phyloP scores from a whole-genome alignment of 139 green algal species.

The Yamagishiella unicocca region DNA sequence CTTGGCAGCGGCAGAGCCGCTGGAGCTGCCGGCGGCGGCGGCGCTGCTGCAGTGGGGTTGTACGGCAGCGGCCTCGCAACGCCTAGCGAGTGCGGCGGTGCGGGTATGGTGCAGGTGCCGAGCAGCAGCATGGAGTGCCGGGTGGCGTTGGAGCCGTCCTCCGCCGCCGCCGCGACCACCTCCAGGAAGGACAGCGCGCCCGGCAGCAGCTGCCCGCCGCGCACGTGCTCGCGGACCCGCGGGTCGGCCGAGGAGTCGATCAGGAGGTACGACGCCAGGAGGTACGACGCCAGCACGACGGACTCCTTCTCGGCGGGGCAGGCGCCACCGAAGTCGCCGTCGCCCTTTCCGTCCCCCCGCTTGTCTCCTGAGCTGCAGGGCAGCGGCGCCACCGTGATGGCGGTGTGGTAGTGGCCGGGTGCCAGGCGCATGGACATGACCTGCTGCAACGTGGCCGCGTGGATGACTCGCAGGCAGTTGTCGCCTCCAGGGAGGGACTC shows the following conservation, averaged over 20 bases:
- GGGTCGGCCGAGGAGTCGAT: background rate
- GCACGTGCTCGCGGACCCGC: background rate
- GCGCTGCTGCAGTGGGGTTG: background rate
- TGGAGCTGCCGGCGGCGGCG: background rate
- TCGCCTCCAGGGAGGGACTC: slow-evolving; percentile 19
- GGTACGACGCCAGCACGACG: slow-evolving; percentile 47
- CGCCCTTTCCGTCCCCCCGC: background rate
- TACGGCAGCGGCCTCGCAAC: background rate
- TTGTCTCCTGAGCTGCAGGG: slow-evolving; percentile 12
- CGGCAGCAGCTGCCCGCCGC: background rate
- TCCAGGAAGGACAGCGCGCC: slow-evolving; percentile 52
- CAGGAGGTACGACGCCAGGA: no score
- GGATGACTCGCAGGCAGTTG: slow-evolving; percentile 47
- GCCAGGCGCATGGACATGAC: slow-evolving; percentile 30
- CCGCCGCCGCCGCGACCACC: background rate
- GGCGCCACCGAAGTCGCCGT: background rate
- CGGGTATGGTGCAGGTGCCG: background rate
- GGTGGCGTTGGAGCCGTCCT: background rate
- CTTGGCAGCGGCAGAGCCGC: background rate
- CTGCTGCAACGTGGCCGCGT: slow-evolving; percentile 47
- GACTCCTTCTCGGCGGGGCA: slow-evolving; percentile 28
- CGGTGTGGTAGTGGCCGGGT: slow-evolving; percentile 29
- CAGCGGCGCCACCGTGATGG: slow-evolving; percentile 10
- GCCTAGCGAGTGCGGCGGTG: background rate
- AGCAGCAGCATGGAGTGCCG: slow-evolving; percentile 14